Percentiles rank a stretch among this genome's conserved stretches.
Evolutionary conservation across 2,329 filamentous ascomycete species (phyloP).

Genomic region (Neurospora crassa): DNA sequence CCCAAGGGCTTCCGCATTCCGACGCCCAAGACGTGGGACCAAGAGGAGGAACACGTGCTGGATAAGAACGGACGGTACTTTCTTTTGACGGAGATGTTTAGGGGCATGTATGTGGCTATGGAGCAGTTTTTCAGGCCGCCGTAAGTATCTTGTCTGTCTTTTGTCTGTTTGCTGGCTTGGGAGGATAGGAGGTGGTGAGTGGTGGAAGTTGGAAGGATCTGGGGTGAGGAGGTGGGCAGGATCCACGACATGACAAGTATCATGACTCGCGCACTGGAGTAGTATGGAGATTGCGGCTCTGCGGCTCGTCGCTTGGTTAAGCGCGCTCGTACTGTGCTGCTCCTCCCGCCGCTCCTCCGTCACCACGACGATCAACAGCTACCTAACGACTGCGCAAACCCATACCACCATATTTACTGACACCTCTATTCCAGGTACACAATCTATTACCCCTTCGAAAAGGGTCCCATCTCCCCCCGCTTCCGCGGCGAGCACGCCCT

Average conservation of each 20-base stretch:
- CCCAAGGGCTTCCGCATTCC: slow-evolving; percentile 73
- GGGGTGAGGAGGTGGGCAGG: background rate
- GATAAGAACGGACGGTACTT: slow-evolving; percentile 91
- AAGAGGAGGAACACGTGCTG: slow-evolving; percentile 64
- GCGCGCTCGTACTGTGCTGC: background rate
- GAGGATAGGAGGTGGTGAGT: background rate
- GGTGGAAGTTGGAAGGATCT: background rate
- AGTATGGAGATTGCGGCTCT: background rate
- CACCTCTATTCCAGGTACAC: slow-evolving; percentile 61
- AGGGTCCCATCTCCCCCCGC: slow-evolving; percentile 93
- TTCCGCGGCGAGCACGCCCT: slow-evolving; percentile 98
- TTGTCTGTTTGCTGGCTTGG: no score
- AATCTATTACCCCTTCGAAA: slow-evolving; percentile 98
- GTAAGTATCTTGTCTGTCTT: slow-evolving; percentile 47
- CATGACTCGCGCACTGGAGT: background rate
- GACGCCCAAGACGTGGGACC: slow-evolving; percentile 67
- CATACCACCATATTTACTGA: background rate
- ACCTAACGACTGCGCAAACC: background rate
- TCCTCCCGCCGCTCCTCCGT: background rate
- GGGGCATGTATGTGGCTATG: slow-evolving; percentile 94
- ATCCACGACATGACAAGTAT: background rate
- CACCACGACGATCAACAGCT: background rate
- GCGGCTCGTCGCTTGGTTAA: background rate
- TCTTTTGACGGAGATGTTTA: slow-evolving; percentile 87
- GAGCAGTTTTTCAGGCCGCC: slow-evolving; percentile 98